Evolutionary conservation across 2,329 filamentous ascomycete genomes (phyloP).

Genomic region (Drechmeria coniospora): DNA sequence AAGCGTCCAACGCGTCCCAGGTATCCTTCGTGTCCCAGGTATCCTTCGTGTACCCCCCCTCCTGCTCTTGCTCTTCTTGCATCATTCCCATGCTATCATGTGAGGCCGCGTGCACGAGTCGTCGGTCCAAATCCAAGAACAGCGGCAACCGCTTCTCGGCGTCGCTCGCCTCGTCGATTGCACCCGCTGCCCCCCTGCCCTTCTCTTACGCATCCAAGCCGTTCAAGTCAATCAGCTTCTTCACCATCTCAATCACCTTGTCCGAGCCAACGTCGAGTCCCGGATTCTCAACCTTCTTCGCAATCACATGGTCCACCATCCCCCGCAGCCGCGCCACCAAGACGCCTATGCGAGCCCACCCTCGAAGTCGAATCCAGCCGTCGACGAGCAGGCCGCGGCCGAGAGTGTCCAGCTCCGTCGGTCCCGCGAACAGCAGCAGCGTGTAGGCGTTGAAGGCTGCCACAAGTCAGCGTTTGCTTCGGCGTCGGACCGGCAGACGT

Average conservation of each 20-base stretch:
- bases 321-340: conserved; percentile 67
- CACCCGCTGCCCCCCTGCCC: neutral
- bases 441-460: conserved; percentile 77
- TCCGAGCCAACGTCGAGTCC: conserved; percentile 38
- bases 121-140: no score
- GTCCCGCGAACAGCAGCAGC: conserved; percentile 73
- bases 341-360: conserved; percentile 91
- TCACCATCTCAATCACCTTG: conserved; percentile 63
- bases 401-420: conserved; percentile 71
- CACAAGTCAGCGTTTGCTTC: neutral
- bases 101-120: no score
- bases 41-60: no score
- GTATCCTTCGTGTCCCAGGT: no score
- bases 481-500: conserved; percentile 1
- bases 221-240: conserved; percentile 74
- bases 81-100: no score
- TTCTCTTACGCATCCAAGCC: conserved; percentile 51
- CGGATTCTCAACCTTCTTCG: conserved; percentile 65
- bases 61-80: no score
- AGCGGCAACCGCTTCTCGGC: no score
- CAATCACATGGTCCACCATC: conserved; percentile 76
- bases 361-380: conserved; percentile 71
- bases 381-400: conserved; percentile 81
- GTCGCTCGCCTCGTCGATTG: no score
- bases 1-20: no score